A percentile compares a stretch with the other conserved stretches of the same genome.
phyloP scores from a whole-genome alignment of 768 basidiomycete species.

The Suillus variegatus region DNA sequence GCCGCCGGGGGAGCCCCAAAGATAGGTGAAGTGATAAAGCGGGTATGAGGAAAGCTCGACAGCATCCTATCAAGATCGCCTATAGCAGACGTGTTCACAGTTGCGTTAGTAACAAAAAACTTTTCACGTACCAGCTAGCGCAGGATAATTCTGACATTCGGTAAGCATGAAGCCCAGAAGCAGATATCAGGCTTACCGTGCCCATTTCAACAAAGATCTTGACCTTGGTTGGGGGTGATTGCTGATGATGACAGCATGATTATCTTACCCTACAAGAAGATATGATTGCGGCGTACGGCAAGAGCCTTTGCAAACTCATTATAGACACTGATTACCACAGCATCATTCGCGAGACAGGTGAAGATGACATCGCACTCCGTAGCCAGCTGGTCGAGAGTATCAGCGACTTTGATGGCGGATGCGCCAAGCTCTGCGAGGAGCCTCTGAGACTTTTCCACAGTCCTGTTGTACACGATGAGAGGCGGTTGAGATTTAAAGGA shows the following conservation, averaged over 20 bases:
- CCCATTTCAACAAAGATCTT: conserved; percentile 87
- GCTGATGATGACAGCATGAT: conserved; percentile 29
- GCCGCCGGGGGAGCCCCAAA: conserved; percentile 74
- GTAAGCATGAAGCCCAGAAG: conserved; percentile 11
- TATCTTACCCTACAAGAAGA: background rate
- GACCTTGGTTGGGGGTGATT: conserved; percentile 42
- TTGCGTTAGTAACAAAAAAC: background rate
- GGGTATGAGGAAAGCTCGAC: conserved; percentile 55
- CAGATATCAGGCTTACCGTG: conserved; percentile 54
- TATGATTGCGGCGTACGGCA: conserved; percentile 39
- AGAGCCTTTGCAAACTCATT: conserved; percentile 59
- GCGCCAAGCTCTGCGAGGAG: conserved; percentile 58
- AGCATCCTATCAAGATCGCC: conserved; percentile 72
- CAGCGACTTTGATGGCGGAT: conserved; percentile 55
- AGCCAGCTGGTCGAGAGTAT: conserved; percentile 58
- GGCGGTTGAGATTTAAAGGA: conserved; percentile 49
- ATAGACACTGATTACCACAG: conserved; percentile 65
- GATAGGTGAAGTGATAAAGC: conserved; percentile 75
- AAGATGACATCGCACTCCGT: conserved; percentile 73
- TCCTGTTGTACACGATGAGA: conserved; percentile 78
- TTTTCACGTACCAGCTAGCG: conserved; percentile 42
- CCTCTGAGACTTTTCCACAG: conserved; percentile 56
- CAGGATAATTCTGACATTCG: conserved; percentile 52
- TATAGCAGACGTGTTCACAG: conserved; percentile 20
- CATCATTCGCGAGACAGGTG: conserved; percentile 73